Base-by-base conservation (phyloP, 2,329 filamentous ascomycete genomes). In the Talaromyces piceae region DNA sequence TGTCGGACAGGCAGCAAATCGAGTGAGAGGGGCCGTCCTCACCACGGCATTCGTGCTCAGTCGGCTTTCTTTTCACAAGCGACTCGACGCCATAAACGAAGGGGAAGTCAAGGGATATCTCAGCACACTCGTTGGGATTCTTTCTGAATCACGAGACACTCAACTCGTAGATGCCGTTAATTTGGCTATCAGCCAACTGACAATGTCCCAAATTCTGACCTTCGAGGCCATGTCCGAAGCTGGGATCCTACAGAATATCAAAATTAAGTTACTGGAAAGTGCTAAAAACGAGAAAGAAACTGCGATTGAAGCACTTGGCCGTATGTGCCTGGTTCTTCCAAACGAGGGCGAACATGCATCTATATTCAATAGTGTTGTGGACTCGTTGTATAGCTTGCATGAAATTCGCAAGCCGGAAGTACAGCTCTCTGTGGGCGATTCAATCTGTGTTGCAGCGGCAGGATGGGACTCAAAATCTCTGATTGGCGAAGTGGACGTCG, bases 371-470 rank as follows among this genome's bases (percentile, higher is more conserved):
- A 70, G 76, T 8, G 79, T 95, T 5, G 69, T 89, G 11, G 76
- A 82, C 9, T 82, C 80, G 25, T 73, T 97, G 0, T 87, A 91
- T 63, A 77, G 77, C 8, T 74, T 97, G 3, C 86, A 94, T 59
- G 90, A 95, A 63, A 81, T 93, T 41, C 88, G 88, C 58, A 86
- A 90, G 59, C 81, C 87, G 0, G 91, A 97, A 65, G 79, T 91
- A 1, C 91, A 96, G 56, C 96, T 98, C 64, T 82, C 89, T 0
- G 83, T 95, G 25, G 93, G 93, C 12, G 91, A 95, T 65, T 89
- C 93, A 11, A 78, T 97, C 49, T 86, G 87, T 44, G 87, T 87
- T 44, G 80, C 86, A 5, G 79, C 88, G 31, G 82, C 79, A 31
- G 84, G 91, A 33, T 97, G 91, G 91, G 79, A 87, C 28, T 94